A percentile compares a stretch with the other conserved stretches of the same genome.
phyloP scores from a whole-genome alignment of 1,284 basidiomycete species.

The Neonothopanus nambi region DNA sequence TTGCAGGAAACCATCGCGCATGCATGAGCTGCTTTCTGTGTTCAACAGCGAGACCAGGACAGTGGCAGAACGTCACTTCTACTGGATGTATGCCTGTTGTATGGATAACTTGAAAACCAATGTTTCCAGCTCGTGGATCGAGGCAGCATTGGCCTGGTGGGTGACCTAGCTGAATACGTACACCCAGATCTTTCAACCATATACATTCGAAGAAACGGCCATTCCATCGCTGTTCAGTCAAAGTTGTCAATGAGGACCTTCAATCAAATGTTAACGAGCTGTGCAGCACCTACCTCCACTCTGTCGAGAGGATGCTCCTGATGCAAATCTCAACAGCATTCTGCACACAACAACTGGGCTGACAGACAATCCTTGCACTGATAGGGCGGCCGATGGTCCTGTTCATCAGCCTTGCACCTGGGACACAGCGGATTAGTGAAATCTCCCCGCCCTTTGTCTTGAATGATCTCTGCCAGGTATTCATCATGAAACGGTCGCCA shows the following conservation, averaged over 20 bases:
- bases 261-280: background rate
- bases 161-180: slow-evolving; percentile 18
- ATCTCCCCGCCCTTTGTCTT: slow-evolving; percentile 15
- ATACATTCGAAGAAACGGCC: too few species aligned
- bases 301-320: slow-evolving; percentile 16
- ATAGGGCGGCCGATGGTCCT: too few species aligned
- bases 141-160: background rate
- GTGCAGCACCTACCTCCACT: slow-evolving; percentile 17
- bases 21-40: slow-evolving; percentile 5
- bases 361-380: slow-evolving; percentile 18
- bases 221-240: slow-evolving; percentile 15
- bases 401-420: background rate
- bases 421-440: background rate
- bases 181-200: slow-evolving; percentile 11
- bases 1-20: slow-evolving; percentile 9
- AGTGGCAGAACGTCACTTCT: background rate
- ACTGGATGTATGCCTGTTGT: slow-evolving; percentile 5
- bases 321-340: slow-evolving; percentile 18
- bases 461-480: too few species aligned
- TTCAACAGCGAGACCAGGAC: background rate
- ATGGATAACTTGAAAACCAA: too few species aligned
- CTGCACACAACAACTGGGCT: slow-evolving; percentile 11
- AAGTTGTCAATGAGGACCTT: too few species aligned
- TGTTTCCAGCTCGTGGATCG: background rate
- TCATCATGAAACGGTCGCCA: too few species aligned